Evolutionary conservation across 352 stramenopile genomes (phyloP).

Genomic region (Pythium rishiriense): DNA sequence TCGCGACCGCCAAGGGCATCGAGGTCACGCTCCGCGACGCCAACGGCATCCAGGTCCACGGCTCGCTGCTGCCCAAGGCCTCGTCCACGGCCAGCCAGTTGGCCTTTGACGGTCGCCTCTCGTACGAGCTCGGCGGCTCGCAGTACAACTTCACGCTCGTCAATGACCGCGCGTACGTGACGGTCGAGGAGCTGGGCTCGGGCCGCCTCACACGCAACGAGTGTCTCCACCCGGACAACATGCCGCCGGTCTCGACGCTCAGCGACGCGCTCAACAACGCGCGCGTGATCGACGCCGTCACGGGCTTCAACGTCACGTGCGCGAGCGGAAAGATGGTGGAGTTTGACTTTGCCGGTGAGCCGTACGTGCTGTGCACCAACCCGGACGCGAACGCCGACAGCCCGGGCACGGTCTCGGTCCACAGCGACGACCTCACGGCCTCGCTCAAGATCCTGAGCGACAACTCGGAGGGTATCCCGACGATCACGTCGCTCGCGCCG

Average conservation of each 20-base stretch:
- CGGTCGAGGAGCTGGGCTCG: slow-evolving; percentile 17
- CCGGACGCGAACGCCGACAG: neutral
- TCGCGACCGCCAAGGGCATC: slow-evolving; percentile 32
- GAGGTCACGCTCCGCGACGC: slow-evolving; percentile 29
- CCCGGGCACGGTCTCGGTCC: neutral
- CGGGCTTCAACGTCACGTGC: slow-evolving; percentile 21
- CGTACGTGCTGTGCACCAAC: slow-evolving; percentile 29
- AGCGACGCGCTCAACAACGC: slow-evolving; percentile 25
- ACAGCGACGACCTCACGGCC: slow-evolving; percentile 24
- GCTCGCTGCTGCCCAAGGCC: slow-evolving; percentile 25
- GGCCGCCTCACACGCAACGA: slow-evolving; percentile 21
- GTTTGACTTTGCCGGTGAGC: slow-evolving; percentile 30
- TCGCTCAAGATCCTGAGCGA: slow-evolving; percentile 22
- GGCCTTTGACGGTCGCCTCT: slow-evolving; percentile 32
- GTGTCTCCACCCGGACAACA: slow-evolving; percentile 27
- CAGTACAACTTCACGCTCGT: slow-evolving; percentile 38
- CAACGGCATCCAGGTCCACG: slow-evolving; percentile 19
- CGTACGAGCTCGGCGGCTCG: slow-evolving; percentile 25
- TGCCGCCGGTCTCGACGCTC: slow-evolving; percentile 27
- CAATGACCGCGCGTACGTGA: slow-evolving; percentile 28
- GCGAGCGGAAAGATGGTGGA: slow-evolving; percentile 29
- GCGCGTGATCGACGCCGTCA: slow-evolving; percentile 30
- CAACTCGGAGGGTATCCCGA: slow-evolving; percentile 16
- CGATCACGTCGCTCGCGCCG: slow-evolving; percentile 10
- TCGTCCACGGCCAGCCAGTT: slow-evolving; percentile 1